These are phyloP conservation scores for Diaporthe nobilis DNA, from an alignment of 2,329 filamentous ascomycete genomes.

Conservation along the genomic window DNA sequence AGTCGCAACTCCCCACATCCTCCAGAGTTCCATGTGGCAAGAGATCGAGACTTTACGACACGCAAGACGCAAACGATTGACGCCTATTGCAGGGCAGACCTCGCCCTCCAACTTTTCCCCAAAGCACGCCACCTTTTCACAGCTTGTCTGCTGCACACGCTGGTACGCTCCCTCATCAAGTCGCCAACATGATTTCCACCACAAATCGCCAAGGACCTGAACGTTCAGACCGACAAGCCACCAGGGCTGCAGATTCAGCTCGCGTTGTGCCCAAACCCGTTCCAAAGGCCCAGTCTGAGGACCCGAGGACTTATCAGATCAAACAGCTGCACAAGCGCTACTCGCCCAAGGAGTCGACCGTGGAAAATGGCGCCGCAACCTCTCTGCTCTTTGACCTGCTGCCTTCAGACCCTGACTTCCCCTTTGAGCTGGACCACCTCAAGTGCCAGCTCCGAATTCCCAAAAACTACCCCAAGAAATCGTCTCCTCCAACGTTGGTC, in stretches of 20 bases:
- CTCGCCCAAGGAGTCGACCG: conserved; percentile 60
- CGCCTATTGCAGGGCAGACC: neutral
- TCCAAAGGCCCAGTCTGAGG: conserved; percentile 72
- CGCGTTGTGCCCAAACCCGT: conserved; percentile 76
- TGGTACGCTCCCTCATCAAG: neutral
- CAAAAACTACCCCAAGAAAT: conserved; percentile 68
- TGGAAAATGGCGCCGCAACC: conserved; percentile 62
- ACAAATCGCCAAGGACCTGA: neutral
- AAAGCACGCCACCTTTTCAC: neutral
- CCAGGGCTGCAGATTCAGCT: conserved; percentile 58
- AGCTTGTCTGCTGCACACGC: neutral
- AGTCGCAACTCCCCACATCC: neutral
- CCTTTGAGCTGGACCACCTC: conserved; percentile 79
- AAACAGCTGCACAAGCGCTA: conserved; percentile 80
- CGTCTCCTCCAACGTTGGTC: conserved; percentile 32
- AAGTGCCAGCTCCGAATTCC: conserved; percentile 79
- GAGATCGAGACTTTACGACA: neutral
- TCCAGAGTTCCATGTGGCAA: neutral
- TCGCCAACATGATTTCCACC: conserved; percentile 37
- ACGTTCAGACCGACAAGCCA: conserved; percentile 56
- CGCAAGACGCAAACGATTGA: neutral
- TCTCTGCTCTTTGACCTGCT: conserved; percentile 74
- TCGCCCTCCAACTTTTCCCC: neutral
- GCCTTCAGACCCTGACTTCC: conserved; percentile 87
- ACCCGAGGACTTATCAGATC: conserved; percentile 82